Conservation (phyloP, 768 basidiomycete genomes). For the Tulasnella sp. region DNA sequence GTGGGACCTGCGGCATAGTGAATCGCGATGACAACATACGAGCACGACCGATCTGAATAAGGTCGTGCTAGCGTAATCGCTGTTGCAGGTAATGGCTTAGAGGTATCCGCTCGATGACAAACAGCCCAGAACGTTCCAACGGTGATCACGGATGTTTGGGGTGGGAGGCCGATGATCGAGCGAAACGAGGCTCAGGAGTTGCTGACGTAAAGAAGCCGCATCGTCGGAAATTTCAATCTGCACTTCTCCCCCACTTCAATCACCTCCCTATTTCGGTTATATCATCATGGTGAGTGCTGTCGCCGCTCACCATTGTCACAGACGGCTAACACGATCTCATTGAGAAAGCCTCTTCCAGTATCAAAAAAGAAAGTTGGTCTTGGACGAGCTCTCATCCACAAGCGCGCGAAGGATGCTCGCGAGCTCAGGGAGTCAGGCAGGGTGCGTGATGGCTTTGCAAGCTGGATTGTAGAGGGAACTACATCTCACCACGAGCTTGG, state of each 20-base stretch:
- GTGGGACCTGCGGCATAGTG: neutral
- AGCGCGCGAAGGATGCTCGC: conserved; percentile 76
- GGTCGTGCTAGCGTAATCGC: neutral
- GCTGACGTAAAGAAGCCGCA: conserved; percentile 12
- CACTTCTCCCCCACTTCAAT: neutral
- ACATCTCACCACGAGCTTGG: neutral
- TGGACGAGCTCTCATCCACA: conserved; percentile 94
- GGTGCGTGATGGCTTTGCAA: conserved; percentile 51
- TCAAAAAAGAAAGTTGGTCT: conserved; percentile 60
- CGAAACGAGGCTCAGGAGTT: neutral
- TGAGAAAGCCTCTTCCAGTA: neutral
- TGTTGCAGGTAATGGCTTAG: neutral
- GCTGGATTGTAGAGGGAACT: conserved; percentile 27
- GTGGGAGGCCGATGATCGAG: neutral
- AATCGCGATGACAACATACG: neutral
- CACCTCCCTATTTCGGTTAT: conserved; percentile 13
- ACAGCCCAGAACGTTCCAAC: neutral
- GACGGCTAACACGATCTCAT: neutral
- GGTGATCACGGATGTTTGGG: neutral
- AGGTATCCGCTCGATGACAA: neutral
- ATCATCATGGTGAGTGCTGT: conserved; percentile 11
- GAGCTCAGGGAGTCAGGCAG: conserved; percentile 64
- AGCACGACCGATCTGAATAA: neutral
- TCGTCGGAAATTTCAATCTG: conserved; percentile 18
- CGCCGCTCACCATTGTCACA: neutral